Evolutionary conservation across 805 yeast genomes (phyloP), one percentile per base, ranked within the genome.

Genomic region (Cyberlindnera maritima): DNA sequence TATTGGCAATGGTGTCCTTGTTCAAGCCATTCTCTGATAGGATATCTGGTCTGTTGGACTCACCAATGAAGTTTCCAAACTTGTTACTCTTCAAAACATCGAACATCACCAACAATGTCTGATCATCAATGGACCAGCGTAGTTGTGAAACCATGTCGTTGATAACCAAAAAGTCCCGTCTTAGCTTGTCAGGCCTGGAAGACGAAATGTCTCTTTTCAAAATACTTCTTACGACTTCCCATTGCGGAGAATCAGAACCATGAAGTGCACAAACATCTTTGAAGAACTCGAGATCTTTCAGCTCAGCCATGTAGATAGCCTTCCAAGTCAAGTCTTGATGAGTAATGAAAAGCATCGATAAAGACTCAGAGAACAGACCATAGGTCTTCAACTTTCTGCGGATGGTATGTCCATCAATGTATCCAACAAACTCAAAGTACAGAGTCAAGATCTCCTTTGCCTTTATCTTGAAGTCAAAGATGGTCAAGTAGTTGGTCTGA

Each of bases 11-110:
- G 1, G 61, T 46, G 18, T 49, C 53, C n/a, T 44, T 50, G 18
- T 40, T 29, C 1, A 59, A 36, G 3, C 50, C 50, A 12, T 34
- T 15, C 3, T 37, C 39, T 1, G 54, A 18, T 6, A 48, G 32
- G 1, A 55, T 43, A 4, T 43, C 47, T 5, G 54, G 54, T 21
- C 25, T 28, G 10, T 18, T 28, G 3, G 36, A 2, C 25, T 58
- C 62, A 18, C 46, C 46, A 2, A 46, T 43, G 19, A 56, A 55
- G 31, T 55, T 53, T 2, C 49, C 46, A 25, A 60, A 60, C 41
- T 46, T 54, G 39, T 55, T 54, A 6, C 31, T 39, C 39, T 55
- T 59, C 39, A 60, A 35, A 21, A 52, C 34, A 13, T 59, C 59
- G 39, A 46, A 60, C 52, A 60, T 34, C 15, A 28, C 14, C 9